Percentiles rank a stretch among this genome's conserved stretches.
Conservation (phyloP, 805 yeast species). For the Priceomyces carsonii region DNA sequence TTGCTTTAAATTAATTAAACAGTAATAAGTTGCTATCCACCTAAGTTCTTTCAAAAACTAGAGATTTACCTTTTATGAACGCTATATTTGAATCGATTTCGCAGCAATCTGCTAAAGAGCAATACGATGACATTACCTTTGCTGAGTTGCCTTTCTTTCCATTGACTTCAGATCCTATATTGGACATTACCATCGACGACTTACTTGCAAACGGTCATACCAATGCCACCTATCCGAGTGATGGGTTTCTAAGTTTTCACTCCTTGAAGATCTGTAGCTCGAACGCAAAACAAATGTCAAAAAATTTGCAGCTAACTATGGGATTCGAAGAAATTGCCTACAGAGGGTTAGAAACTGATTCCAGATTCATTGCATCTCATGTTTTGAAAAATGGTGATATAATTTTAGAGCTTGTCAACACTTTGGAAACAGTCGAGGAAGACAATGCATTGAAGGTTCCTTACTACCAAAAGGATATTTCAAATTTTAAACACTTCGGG, state of each 20-base stretch:
- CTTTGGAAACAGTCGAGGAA: slow-evolving; percentile 29
- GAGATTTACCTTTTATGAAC: too few relatives aligned
- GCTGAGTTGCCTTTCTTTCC: slow-evolving; percentile 22
- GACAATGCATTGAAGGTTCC: slow-evolving; percentile 13
- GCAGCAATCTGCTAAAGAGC: slow-evolving; percentile 1
- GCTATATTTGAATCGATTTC: too few relatives aligned
- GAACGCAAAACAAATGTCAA: slow-evolving; percentile 68
- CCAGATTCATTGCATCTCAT: slow-evolving; percentile 52
- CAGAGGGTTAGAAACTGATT: slow-evolving; percentile 69
- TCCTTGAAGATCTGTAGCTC: slow-evolving; percentile 71
- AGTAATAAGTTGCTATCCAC: too few relatives aligned
- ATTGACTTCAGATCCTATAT: slow-evolving; percentile 16
- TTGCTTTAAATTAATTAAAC: too few relatives aligned
- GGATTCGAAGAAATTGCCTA: slow-evolving; percentile 69
- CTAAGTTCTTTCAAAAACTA: too few relatives aligned
- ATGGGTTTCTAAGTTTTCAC: slow-evolving; percentile 52
- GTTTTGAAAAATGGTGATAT: slow-evolving; percentile 62
- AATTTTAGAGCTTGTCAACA: slow-evolving; percentile 47
- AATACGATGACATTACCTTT: slow-evolving; percentile 3
- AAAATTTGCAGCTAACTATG: slow-evolving; percentile 50
- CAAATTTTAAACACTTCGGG: slow-evolving; percentile 19
- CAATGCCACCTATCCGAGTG: slow-evolving; percentile 18
- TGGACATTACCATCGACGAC: slow-evolving; percentile 14
- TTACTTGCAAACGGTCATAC: slow-evolving; percentile 19
- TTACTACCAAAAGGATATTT: slow-evolving; percentile 12